Base-by-base conservation (phyloP, 208 protist species). In the Zelonia costaricensis region DNA sequence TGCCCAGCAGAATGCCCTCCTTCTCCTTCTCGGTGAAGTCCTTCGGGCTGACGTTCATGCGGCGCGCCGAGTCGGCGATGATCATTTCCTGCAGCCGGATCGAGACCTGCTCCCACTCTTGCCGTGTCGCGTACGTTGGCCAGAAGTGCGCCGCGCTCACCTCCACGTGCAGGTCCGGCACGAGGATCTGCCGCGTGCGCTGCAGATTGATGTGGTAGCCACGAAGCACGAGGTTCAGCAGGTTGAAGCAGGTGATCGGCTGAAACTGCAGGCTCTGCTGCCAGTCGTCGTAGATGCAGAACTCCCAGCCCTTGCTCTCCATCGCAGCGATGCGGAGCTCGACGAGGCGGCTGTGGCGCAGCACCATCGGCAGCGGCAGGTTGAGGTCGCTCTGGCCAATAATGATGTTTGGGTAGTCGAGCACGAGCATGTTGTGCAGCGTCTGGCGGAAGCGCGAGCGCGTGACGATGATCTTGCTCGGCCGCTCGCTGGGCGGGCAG, bases 221-320 rank as follows among this genome's bases (percentile, higher is more conserved):
- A 38, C 99, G 87, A 52, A 99, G 87, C 36, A 99, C 98, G 18
- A 99, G 87, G 57, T 99, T 99, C 13, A 99, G 82, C 52, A 99
- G 74, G 45, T 96, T 97, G 80, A 99, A 99, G 46, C 98, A 99
- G 18, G 99, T 99, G 85, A 98, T 99, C 9, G 96, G 92, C 49
- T 98, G 97, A 54, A 99, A 98, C 33, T 95, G 95, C 58, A 87
- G 52, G 35, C 62, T 70, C 58, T 97, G 88, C 38, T 99, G 91
- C 99, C 99, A 99, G 84, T 99, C 99, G 81, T 99, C 99, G 88
- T 99, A 99, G 30, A 99, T 74, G 83, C 99, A 99, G 77, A 99
- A 99, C 45, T 99, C 83, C 57, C 98, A 86, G 70, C 99, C 97
- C 60, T 98, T 95, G 44, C 99, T 99, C 83, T 99, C 97, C 10